Conservation (phyloP, 352 stramenopile genomes). For the Nothophytophthora sp. region DNA sequence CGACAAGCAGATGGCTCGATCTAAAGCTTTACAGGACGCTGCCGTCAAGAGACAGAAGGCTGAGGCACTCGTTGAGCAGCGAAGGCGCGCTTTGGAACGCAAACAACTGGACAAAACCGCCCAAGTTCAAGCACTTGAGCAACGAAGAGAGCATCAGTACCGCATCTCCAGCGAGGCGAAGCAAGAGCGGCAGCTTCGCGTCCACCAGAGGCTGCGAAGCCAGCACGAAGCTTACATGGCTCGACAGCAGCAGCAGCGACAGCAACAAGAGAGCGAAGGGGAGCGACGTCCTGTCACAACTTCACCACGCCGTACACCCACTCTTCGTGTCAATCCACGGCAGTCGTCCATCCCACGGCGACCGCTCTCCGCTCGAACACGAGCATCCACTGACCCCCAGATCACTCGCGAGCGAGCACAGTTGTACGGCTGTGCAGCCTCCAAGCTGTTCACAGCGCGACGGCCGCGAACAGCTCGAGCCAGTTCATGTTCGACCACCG, state of each 20-base stretch:
- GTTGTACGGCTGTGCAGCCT: constrained; percentile 59
- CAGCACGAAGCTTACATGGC: constrained; percentile 13
- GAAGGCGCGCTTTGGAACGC: constrained; percentile 5
- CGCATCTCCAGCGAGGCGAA: constrained; percentile 9
- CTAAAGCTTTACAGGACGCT: constrained; percentile 28
- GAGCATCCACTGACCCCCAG: constrained; percentile 24
- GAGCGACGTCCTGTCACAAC: constrained; percentile 1
- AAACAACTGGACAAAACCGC: constrained; percentile 13
- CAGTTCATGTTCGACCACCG: constrained; percentile 8
- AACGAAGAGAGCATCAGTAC: constrained; percentile 15
- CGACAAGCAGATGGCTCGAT: constrained; percentile 28
- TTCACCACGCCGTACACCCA: constrained; percentile 1
- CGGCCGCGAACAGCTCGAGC: constrained; percentile 16
- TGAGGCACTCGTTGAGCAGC: constrained; percentile 13
- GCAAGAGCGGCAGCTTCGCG: constrained; percentile 20
- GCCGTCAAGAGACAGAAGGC: constrained; percentile 35
- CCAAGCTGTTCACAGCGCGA: constrained; percentile 39
- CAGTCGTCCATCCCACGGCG: constrained; percentile 3
- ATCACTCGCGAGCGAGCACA: constrained; percentile 42
- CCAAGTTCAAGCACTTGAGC: constrained; percentile 19
- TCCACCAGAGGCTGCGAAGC: constrained; percentile 16
- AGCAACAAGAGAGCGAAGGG: constrained; percentile 24
- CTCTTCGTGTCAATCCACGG: background rate
- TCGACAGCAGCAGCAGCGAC: constrained; percentile 15
- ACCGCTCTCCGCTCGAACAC: constrained; percentile 31